Base-by-base conservation (phyloP, 208 protist species). In the Leishmania tarentolae region DNA sequence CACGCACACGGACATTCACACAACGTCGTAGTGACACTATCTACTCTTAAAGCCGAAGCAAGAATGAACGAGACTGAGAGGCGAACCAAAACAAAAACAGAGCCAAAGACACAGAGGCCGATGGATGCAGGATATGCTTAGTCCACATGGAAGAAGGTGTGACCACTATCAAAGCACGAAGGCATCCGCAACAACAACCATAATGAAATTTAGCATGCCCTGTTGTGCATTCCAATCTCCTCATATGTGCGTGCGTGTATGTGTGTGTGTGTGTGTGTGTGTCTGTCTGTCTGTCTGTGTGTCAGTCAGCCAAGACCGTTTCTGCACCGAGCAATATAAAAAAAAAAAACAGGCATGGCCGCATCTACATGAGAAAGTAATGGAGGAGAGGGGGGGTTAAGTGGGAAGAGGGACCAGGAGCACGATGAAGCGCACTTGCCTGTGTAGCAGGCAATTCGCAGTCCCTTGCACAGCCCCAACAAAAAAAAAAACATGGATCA, bases 41-140 rank as follows among this genome's bases (percentile, higher is more conserved):
- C 7, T 46, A 71, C 35, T 44, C 40, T 71, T 71, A 47, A 37
- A 83, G 21, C 66, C 46, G n/a, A 85, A 74, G 75, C 37, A 42
- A 4, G 76, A 11, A 78, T 31, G 4, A 71, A 82, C 44, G 69
- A 83, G 61, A 46, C 17, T 47, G 17, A 69, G 5, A 44, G 19
- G 44, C 3, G 19, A 44, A 44, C 50, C 15, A 53, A 17, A 53
- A 52, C 17, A 52, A 52, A 21, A 53, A 53, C 2, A 53, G 19
- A 53, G n/a, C n/a, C n/a, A 53, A 15, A 53, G 15, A 53, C 50
- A 53, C 21, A 21, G 50, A 53, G 50, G 17, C 50, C 4, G 15
- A 17, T 5, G 50, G 50, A 53, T 4, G 50, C 50, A 21, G 50
- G 0, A 17, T 6, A 21, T 53, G 50, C 21, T 17, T 9, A 53